A percentile compares a stretch with the other conserved stretches of the same genome.
These are phyloP conservation scores for Tylopilus sp. DNA, from an alignment of 768 basidiomycete genomes.

Conservation along the genomic window DNA sequence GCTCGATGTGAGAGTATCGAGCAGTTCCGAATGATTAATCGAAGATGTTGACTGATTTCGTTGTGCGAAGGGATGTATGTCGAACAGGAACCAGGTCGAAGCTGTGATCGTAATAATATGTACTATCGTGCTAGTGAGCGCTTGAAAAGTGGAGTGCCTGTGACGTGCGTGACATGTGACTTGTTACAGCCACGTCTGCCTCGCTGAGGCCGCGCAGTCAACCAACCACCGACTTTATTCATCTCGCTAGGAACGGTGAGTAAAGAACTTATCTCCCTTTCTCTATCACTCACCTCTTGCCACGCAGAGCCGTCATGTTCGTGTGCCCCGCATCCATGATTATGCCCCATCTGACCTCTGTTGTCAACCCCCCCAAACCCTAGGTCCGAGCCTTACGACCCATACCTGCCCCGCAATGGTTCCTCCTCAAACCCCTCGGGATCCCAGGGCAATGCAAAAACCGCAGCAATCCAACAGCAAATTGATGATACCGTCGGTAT, in stretches of 20 bases:
- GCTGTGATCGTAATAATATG: too few relatives aligned
- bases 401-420: slow-evolving; percentile 89
- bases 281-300: neutral
- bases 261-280: slow-evolving; percentile 3
- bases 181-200: slow-evolving; percentile 5
- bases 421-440: slow-evolving; percentile 53
- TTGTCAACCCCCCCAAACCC: slow-evolving; percentile 6
- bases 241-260: slow-evolving; percentile 23
- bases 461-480: slow-evolving; percentile 93
- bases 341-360: slow-evolving; percentile 2
- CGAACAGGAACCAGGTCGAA: too few relatives aligned
- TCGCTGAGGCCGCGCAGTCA: slow-evolving; percentile 19
- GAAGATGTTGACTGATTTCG: too few relatives aligned
- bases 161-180: slow-evolving; percentile 24
- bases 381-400: slow-evolving; percentile 99
- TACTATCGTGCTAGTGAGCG: too few relatives aligned
- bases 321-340: slow-evolving; percentile 11
- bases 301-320: slow-evolving; percentile 23
- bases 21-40: too few relatives aligned
- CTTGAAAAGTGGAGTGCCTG: too few relatives aligned
- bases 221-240: slow-evolving; percentile 6
- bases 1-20: too few relatives aligned
- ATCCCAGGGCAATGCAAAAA: slow-evolving; percentile 66
- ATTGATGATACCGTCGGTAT: slow-evolving; percentile 97
- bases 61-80: too few relatives aligned